Evolutionary conservation across 2,329 filamentous ascomycete genomes (phyloP), one percentile per base, ranked within the genome.

Genomic region (Endoconidiophora laricicola): DNA sequence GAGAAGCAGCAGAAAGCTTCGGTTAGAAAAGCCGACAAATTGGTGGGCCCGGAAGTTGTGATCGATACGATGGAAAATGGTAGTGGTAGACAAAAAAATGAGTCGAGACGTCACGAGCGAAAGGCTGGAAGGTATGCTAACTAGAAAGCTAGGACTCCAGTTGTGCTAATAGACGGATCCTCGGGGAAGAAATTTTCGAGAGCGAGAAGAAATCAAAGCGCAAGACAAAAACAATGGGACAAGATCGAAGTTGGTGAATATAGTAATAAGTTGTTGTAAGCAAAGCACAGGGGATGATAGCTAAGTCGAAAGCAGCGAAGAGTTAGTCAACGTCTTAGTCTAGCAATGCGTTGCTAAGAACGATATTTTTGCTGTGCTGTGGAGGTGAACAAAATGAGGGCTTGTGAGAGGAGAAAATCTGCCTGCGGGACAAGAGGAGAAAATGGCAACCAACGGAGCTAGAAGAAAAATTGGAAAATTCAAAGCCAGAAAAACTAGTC

Each of bases 121-220:
- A 33, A 49, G 48, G 41, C 24, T 49, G 40, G 48, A 49, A 33
- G 26, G 26, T 33, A 33, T 33, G 26, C 7, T 33, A 33, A 33
- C 26, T 10, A 33, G 20, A 44, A 49, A 40, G 38, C 42, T 41
- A 49, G 36, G 33, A 33, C 41, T 40, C 29, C 18, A 42, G n/a
- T 38, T 43, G 26, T 49, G 47, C 36, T 46, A 44, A 36, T 52
- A 23, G 44, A 49, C 51, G 47, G 47, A 44, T 53, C 37, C 44
- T 53, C 46, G 44, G 48, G 22, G 47, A 46, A 53, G 48, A 48
- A 53, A 49, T 53, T 53, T 53, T 53, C 45, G 45, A 44, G 33
- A 48, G 43, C 43, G 39, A 38, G 29, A 53, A 47, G 49, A 50
- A 42, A 42, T 26, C 22, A 18, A 9, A 24, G 18, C 29, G 22